These are phyloP conservation scores for Begonia masoniana DNA, from an alignment of 306 rosid genomes.

Conservation along the genomic window DNA sequence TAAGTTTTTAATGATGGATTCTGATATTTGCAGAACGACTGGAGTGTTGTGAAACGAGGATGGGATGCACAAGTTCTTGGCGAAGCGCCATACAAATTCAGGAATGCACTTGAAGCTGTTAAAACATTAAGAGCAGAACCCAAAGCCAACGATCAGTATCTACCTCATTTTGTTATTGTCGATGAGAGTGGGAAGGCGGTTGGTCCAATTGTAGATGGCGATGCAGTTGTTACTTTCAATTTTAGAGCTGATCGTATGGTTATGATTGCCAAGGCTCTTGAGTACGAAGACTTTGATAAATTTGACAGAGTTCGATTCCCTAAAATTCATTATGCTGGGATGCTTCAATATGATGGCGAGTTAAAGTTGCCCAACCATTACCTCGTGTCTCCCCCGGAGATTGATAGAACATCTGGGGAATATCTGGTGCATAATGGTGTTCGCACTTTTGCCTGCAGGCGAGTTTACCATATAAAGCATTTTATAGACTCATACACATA, in stretches of 20 bases:
- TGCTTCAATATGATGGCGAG: slow-evolving; percentile 98
- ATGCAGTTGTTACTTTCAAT: slow-evolving; percentile 92
- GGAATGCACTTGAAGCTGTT: slow-evolving; percentile 66
- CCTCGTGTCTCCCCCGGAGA: slow-evolving; percentile 95
- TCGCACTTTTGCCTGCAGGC: slow-evolving; percentile 97
- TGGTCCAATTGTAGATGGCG: slow-evolving; percentile 94
- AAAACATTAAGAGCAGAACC: slow-evolving; percentile 55
- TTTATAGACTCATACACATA: too few relatives aligned
- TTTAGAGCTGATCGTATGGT: slow-evolving; percentile 96
- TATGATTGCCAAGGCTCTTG: slow-evolving; percentile 95
- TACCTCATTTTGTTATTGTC: slow-evolving; percentile 89
- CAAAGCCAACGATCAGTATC: slow-evolving; percentile 66
- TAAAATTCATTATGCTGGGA: slow-evolving; percentile 87
- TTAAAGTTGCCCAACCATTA: slow-evolving; percentile 82
- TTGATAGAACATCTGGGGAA: slow-evolving; percentile 98
- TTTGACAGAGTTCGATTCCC: slow-evolving; percentile 84
- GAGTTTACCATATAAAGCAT: not conserved
- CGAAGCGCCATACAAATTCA: slow-evolving; percentile 82
- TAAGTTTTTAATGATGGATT: not conserved
- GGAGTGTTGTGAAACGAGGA: slow-evolving; percentile 93
- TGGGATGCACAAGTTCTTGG: slow-evolving; percentile 99
- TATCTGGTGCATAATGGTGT: slow-evolving; percentile 73
- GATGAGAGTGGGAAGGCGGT: slow-evolving; percentile 72
- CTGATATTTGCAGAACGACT: slow-evolving; percentile 62
- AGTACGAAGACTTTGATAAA: slow-evolving; percentile 75